Evolutionary conservation across 352 stramenopile species (phyloP), one percentile per base, ranked within the genome.

Genomic region (Pythium insidiosum): DNA sequence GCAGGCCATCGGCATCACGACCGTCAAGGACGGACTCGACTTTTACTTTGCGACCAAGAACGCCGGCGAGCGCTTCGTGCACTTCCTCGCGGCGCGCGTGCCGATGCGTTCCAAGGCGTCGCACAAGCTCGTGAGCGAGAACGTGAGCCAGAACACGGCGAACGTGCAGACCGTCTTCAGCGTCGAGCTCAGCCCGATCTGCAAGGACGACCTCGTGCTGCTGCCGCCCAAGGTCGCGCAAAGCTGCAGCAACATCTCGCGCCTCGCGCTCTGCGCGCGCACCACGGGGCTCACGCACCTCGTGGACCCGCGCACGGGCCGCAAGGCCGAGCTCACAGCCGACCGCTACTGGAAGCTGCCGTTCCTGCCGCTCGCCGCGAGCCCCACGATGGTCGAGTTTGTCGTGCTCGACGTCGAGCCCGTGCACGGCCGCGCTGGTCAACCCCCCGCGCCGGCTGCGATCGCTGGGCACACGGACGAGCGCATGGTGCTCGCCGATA

Each of bases 261-360:
- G 58, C n/a, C 34, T 88, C 18, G 73, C 67, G 34, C 52, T 90
- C 0, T 86, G 74, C 31, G 52, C 73, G 11, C 69, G 74, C 25
- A 83, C 74, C 20, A 89, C 73, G 4, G 58, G 66, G 19, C 60
- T 79, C 53, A 62, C 83, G 36, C 73, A 87, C 52, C 40, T 89
- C 22, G 29, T 87, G 20, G 73, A 87, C 49, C 76, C 76, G 10
- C 45, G 61, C n/a, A 71, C 71, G 0, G 69, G 63, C 23, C 71
- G 76, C 43, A 67, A 61, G 23, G 68, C 60, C 1, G 74, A 87
- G 40, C 55, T 90, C 2, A 47, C 64, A 10, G 60, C 55, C 9
- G 74, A 86, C 37, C 79, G 75, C 43, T 89, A 80, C 57, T 89
- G 73, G 73, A 85, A 85, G 51, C 9, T 62, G 43, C 72, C 73